Percentiles rank a stretch among this genome's conserved stretches.
Conservation (phyloP, 257 asterid genomes). For the Solanum clarkiae region DNA sequence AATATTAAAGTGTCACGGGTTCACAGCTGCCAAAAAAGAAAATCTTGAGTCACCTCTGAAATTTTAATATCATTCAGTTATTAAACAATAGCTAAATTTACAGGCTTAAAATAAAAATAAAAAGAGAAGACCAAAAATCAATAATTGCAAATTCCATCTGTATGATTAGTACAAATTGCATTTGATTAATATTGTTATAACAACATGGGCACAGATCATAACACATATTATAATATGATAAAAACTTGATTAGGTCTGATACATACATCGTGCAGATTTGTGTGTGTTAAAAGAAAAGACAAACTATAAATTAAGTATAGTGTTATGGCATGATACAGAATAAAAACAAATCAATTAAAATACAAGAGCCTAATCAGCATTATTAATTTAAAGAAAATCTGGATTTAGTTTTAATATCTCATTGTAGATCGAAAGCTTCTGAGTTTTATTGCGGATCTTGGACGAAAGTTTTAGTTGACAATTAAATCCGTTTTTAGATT, state of each 20-base stretch:
- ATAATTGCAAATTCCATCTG: neutral
- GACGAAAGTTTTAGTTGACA: neutral
- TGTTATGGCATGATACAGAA: neutral
- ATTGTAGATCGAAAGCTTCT: neutral
- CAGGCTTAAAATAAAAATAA: neutral
- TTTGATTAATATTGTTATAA: neutral
- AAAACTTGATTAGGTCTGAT: neutral
- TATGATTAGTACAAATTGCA: neutral
- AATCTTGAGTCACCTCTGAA: too few species aligned
- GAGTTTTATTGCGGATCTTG: neutral
- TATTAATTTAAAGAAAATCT: neutral
- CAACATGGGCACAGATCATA: neutral
- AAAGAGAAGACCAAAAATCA: neutral
- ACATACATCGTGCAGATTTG: neutral
- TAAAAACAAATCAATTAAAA: neutral
- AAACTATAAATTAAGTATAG: neutral
- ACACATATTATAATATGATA: neutral
- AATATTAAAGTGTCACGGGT: too few species aligned
- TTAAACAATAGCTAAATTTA: neutral
- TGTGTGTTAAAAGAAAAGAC: neutral
- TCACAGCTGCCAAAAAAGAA: too few species aligned
- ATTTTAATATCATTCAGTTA: neutral
- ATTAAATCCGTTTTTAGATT: neutral
- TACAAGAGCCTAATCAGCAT: neutral
- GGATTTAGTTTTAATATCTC: neutral